Base-by-base conservation (phyloP, 75 land plant genomes). In the Ceratopteris richardii region DNA sequence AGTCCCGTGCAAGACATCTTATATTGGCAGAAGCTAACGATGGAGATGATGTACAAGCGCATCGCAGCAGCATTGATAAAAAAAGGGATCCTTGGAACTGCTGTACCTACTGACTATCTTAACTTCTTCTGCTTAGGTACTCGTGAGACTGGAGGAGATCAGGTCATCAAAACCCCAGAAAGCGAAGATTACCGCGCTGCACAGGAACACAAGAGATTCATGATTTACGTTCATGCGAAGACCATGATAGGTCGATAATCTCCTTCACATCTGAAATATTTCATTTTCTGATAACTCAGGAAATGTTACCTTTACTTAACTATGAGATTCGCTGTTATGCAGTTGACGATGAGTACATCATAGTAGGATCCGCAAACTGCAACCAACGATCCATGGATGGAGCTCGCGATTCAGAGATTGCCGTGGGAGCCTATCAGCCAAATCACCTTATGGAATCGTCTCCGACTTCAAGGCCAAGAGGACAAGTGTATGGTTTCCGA, bases 331-430 rank as follows among this genome's bases (percentile, higher is more conserved):
- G 37, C 7, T 33, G 9, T 9, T 4, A 19, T 66, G 25, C 77
- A 90, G 96, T 82, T 74, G 96, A 90, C 46, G 96, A 90, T 44
- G 66, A 71, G 26, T 90, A 90, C 68, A 42, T 83, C 0, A 44
- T 90, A 3, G 68, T 86, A 13, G 90, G 90, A 13, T 89, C 95
- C 0, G 90, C 95, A 16, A 89, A 89, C 42, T 55, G 87, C 44
- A 85, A 89, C 75, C 86, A 90, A 47, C 58, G 96, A 18, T 90
- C 96, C 24, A 78, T 90, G 90, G 90, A 90, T 40, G 90, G 90
- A n/a, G 61, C 37, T 28, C 57, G 96, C 2, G 96, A 90, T 80
- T 78, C 96, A 0, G 96, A 90, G 26, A 90, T 86, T 6, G 87
- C 84, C 1, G 74, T 86, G 18, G 96, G 96, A 1, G 82, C 92